Base-by-base conservation (phyloP, 192 early-diverging fungal species). In the Phlyctochytrium planicorne region DNA sequence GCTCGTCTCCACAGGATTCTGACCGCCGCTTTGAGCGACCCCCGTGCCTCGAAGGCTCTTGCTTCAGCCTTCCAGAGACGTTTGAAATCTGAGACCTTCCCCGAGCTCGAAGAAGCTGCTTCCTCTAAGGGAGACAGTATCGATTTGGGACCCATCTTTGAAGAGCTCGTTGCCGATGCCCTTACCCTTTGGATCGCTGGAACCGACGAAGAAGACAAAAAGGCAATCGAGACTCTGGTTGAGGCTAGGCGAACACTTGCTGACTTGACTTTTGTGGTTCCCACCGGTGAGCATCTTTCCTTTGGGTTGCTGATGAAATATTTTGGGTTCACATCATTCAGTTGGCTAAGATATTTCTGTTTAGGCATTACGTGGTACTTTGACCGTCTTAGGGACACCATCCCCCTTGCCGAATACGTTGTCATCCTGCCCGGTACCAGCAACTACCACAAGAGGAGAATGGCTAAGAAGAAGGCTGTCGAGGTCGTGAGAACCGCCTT, bases 281-380 rank as follows among this genome's bases (percentile, higher is more conserved):
- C 66, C 2, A 68, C 66, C 36, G 66, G 66, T 68, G 34, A 60
- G 66, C 37, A 24, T 2, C 16, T 60, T 34, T 60, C 4, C 34
- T 0, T 1, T 52, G n/a, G n/a, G n/a, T n/a, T n/a, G n/a, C n/a
- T n/a, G n/a, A n/a, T n/a, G n/a, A n/a, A 37, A 23, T 62, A 24
- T 16, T 20, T 20, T 1, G 24, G 14, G n/a, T 16, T n/a, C 47
- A 50, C 14, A 50, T 16, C 47, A 14, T n/a, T 16, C 47, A 14
- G 47, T 50, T 50, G 50, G 50, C 50, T 52, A 23, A n/a, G 23
- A 59, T 59, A 0, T 16, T 30, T 59, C 27, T 25, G 27, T 20
- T 2, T 40, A 68, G 66, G 66, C 34, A 47, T 47, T 30, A 30
- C 66, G 2, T 68, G 66, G 66, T 68, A 60, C 34, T 68, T 68